phyloP scores from a whole-genome alignment of 202 grass and related monocot genomes.

The Carex arenaria region DNA sequence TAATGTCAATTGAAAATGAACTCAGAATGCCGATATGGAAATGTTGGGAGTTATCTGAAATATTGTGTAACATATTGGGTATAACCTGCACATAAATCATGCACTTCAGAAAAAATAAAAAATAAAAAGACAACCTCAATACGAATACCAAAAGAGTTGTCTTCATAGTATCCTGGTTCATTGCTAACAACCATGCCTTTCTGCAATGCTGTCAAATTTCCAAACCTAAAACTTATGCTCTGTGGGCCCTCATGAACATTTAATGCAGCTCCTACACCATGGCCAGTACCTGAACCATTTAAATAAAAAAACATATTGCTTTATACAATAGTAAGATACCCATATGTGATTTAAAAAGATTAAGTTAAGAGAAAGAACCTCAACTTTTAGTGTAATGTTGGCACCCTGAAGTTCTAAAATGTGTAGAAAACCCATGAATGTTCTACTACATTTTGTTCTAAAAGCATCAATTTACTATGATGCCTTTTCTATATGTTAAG shows the following conservation, averaged over 20 bases:
- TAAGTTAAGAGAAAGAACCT: not conserved
- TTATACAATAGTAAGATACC: conserved; percentile 8
- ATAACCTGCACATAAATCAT: not conserved
- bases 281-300: conserved; percentile 69
- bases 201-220: conserved; percentile 78
- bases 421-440: not conserved
- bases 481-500: not conserved
- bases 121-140: conserved; percentile 53
- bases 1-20: not conserved
- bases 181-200: conserved; percentile 98
- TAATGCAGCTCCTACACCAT: conserved; percentile 94
- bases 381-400: not conserved
- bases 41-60: not conserved
- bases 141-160: conserved; percentile 89
- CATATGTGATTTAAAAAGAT: not conserved
- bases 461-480: conserved; percentile 6
- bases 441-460: not conserved
- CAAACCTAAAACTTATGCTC: conserved; percentile 93
- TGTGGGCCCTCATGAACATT: conserved; percentile 95
- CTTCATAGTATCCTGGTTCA: conserved; percentile 95
- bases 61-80: not conserved
- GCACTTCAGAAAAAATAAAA: not conserved
- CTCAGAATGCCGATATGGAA: not conserved
- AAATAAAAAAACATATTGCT: conserved; percentile 28
- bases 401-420: not conserved